A percentile compares a stretch with the other conserved stretches of the same genome.
Evolutionary conservation across 1,139 yeast species (phyloP).

Genomic region (Sugiyamaella pinicola): DNA sequence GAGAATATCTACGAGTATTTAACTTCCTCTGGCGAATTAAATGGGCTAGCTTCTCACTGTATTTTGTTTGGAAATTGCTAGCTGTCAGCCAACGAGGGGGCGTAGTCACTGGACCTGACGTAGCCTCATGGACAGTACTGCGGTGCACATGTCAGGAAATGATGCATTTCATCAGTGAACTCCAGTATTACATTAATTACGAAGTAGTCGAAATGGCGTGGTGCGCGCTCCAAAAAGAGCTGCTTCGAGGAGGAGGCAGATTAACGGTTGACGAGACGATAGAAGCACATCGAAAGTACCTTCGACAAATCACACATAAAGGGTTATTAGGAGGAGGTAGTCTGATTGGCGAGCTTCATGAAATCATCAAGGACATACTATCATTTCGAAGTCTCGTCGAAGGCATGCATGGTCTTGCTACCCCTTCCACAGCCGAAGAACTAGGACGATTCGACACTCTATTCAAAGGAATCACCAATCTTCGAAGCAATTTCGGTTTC

Average conservation of each 20-base stretch:
- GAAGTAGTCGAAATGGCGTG: constrained; percentile 47
- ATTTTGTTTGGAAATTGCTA: constrained; percentile 49
- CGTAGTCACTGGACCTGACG: background rate
- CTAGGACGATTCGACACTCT: constrained; percentile 24
- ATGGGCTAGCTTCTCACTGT: constrained; percentile 58
- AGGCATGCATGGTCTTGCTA: constrained; percentile 33
- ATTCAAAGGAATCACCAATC: constrained; percentile 22
- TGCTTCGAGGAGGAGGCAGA: constrained; percentile 28
- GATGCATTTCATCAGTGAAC: constrained; percentile 44
- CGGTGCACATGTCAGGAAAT: constrained; percentile 40
- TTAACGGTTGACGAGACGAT: constrained; percentile 45
- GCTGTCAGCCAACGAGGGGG: constrained; percentile 34
- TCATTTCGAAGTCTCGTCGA: constrained; percentile 33
- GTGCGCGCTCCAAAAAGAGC: constrained; percentile 38
- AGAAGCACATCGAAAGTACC: constrained; percentile 41
- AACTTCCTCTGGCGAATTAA: constrained; percentile 82
- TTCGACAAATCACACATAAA: constrained; percentile 41
- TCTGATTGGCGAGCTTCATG: constrained; percentile 42
- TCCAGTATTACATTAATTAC: constrained; percentile 45
- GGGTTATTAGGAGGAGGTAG: constrained; percentile 44
- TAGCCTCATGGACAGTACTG: constrained; percentile 37
- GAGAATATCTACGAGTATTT: constrained; percentile 77
- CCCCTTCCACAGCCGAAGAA: constrained; percentile 15
- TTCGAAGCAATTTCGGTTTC: constrained; percentile 31
- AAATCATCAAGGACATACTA: constrained; percentile 40